A percentile compares a stretch with the other conserved stretches of the same genome.
Conservation (phyloP, 2,329 filamentous ascomycete species). For the Thelonectria rubi region DNA sequence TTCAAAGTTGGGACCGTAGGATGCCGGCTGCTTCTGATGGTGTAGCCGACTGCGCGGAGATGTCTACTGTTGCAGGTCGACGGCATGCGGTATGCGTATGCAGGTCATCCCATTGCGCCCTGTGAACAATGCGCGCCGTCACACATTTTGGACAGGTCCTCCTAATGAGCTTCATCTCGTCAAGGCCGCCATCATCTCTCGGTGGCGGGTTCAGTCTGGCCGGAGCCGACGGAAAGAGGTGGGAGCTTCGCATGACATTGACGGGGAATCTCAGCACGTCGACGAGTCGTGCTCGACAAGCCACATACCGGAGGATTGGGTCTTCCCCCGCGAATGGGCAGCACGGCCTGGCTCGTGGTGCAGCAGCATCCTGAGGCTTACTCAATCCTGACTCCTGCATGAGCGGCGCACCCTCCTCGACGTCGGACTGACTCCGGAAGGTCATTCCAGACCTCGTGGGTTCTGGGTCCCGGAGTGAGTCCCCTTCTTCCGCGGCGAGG, state of each 20-base stretch:
- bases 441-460: constrained; percentile 24
- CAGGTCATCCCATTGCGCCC: constrained; percentile 34
- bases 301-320: constrained; percentile 31
- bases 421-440: constrained; percentile 24
- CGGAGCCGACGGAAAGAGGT: constrained; percentile 11
- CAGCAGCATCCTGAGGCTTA: constrained; percentile 33
- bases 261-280: constrained; percentile 31
- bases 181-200: constrained; percentile 30
- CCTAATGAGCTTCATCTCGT: constrained; percentile 38
- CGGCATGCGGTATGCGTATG: constrained; percentile 34
- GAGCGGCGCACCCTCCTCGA: constrained; percentile 40
- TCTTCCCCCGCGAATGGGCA: constrained; percentile 36
- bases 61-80: neutral
- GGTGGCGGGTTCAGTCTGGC: constrained; percentile 34
- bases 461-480: constrained; percentile 22
- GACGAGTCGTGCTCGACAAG: constrained; percentile 33
- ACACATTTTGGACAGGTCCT: constrained; percentile 37
- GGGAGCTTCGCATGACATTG: constrained; percentile 21
- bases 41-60: constrained; percentile 4
- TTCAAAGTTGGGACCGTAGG: constrained; percentile 31
- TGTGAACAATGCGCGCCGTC: constrained; percentile 30
- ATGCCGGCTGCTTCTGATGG: constrained; percentile 30
- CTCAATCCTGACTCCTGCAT: constrained; percentile 44
- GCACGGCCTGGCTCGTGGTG: constrained; percentile 29
- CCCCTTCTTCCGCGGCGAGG: constrained; percentile 25